Evolutionary conservation across 2,329 filamentous ascomycete species (phyloP).

Genomic region (Cladophialophora bantiana): DNA sequence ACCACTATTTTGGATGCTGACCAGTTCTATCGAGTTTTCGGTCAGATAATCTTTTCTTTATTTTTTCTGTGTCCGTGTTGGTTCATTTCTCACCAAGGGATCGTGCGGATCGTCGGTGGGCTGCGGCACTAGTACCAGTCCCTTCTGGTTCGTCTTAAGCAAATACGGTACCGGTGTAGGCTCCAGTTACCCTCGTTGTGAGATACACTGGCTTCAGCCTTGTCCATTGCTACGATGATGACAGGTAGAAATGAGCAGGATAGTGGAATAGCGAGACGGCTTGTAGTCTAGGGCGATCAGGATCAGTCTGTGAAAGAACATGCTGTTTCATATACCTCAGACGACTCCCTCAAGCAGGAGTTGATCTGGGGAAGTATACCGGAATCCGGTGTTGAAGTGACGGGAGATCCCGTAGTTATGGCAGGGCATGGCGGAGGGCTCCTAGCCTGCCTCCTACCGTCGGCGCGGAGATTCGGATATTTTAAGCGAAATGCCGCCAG

Average conservation of each 20-base stretch:
- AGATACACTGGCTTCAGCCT: neutral
- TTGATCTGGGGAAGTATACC: neutral
- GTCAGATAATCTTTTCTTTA: neutral
- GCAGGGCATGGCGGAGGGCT: neutral
- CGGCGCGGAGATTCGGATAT: neutral
- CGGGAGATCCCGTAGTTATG: neutral
- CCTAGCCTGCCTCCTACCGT: neutral
- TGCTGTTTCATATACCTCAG: neutral
- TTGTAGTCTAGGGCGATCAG: neutral
- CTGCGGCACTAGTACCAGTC: conserved; percentile 81
- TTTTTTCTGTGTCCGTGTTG: neutral
- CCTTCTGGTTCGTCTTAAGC: neutral
- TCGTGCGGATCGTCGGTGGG: conserved; percentile 90
- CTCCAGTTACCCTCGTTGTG: neutral
- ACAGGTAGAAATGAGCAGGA: neutral
- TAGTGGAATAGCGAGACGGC: neutral
- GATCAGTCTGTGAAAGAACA: neutral
- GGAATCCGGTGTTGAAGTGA: neutral
- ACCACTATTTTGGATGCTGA: conserved; percentile 6
- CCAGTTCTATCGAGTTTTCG: conserved; percentile 16
- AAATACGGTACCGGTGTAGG: neutral
- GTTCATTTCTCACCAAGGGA: conserved; percentile 66
- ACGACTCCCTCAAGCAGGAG: neutral
- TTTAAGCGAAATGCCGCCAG: neutral
- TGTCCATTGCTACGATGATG: neutral